Conservation (phyloP, 371 early-diverging fungal genomes). For the Actinomortierella wolfii region DNA sequence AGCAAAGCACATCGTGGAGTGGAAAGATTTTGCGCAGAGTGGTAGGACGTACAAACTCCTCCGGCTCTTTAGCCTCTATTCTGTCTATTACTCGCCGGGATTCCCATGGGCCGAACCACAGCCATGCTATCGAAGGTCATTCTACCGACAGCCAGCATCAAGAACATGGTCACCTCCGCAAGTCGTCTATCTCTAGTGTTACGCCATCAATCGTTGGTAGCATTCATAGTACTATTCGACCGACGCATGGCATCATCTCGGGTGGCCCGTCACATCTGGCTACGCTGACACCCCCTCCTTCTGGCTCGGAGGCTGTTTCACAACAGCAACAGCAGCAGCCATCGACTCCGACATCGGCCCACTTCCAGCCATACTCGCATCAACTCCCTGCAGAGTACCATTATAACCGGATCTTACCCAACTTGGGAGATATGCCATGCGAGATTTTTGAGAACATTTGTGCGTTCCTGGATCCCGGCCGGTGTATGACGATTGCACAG, state of each 20-base stretch:
- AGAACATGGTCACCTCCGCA: too few species aligned
- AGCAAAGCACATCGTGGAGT: slow-evolving; percentile 5
- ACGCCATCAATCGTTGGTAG: too few species aligned
- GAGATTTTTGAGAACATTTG: slow-evolving; percentile 47
- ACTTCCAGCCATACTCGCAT: background rate
- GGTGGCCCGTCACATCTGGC: too few species aligned
- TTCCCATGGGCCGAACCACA: too few species aligned
- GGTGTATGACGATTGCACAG: slow-evolving; percentile 42
- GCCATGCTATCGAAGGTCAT: too few species aligned
- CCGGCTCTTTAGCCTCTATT: slow-evolving; percentile 27
- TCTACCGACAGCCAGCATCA: too few species aligned
- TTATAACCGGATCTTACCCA: slow-evolving; percentile 37
- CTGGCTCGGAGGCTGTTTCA: too few species aligned
- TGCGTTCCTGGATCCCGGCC: slow-evolving; percentile 42
- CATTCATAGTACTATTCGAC: too few species aligned
- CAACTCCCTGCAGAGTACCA: slow-evolving; percentile 21
- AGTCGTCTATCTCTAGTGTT: too few species aligned
- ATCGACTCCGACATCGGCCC: background rate
- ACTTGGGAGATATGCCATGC: slow-evolving; percentile 38
- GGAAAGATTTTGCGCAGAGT: slow-evolving; percentile 39
- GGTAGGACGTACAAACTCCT: slow-evolving; percentile 33
- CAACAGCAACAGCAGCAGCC: slow-evolving; percentile 5
- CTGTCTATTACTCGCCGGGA: slow-evolving; percentile 6
- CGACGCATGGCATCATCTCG: too few species aligned
- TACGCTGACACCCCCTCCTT: too few species aligned